Conservation (phyloP, 257 asterid genomes). For the Forsythia viridissima region DNA sequence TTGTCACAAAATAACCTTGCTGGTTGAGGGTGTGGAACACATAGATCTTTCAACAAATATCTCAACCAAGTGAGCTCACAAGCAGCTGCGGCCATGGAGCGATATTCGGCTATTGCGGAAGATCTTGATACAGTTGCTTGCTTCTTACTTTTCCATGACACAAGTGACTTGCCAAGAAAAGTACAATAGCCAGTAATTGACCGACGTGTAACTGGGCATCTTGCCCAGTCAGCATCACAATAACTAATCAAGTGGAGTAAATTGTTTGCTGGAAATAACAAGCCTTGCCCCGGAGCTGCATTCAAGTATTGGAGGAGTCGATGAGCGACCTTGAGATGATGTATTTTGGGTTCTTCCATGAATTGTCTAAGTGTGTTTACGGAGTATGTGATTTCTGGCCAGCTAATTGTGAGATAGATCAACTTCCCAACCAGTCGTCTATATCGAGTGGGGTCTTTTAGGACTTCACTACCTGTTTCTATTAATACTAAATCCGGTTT, state of each 20-base stretch:
- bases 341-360: neutral
- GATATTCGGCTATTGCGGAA: too few relatives aligned
- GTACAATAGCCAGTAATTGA: conserved; percentile 9
- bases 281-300: neutral
- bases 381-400: neutral
- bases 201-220: neutral
- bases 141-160: too few relatives aligned
- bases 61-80: too few relatives aligned
- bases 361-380: conserved; percentile 6
- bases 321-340: neutral
- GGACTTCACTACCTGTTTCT: too few relatives aligned
- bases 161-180: neutral
- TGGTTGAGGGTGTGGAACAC: neutral
- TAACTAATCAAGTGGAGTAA: neutral
- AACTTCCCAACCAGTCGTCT: neutral
- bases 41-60: neutral
- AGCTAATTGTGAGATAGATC: neutral
- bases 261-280: neutral
- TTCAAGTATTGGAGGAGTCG: conserved; percentile 11
- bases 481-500: too few relatives aligned
- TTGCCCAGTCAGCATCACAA: conserved; percentile 16
- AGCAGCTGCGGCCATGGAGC: too few relatives aligned
- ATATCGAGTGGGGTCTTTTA: neutral
- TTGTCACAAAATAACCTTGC: neutral
- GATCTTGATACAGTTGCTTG: too few relatives aligned